These are phyloP conservation scores for Raphanus raphanistrum DNA, from an alignment of 345 rosid species.

Conservation along the genomic window DNA sequence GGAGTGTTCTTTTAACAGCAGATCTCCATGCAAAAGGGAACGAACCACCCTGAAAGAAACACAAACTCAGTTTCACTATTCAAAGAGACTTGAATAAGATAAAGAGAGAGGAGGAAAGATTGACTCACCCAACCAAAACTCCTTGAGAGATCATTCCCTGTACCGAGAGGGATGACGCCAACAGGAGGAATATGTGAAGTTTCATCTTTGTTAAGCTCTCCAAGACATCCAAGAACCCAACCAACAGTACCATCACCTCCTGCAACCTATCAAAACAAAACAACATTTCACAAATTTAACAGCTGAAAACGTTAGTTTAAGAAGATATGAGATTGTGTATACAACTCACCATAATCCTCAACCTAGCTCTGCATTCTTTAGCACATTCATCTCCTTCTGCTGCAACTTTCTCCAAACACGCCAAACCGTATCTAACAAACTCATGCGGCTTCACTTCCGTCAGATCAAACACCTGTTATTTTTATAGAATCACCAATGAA, in stretches of 20 bases:
- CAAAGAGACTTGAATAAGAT: conserved; percentile 24
- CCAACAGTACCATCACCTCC: conserved; percentile 99
- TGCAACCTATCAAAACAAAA: conserved; percentile 64
- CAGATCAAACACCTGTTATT: conserved; percentile 77
- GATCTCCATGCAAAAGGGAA: conserved; percentile 97
- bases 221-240: conserved; percentile 91
- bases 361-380: conserved; percentile 63
- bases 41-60: conserved; percentile 76
- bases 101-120: neutral
- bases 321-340: neutral
- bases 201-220: conserved; percentile 57
- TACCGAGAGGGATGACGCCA: conserved; percentile 89
- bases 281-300: conserved; percentile 8
- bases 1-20: conserved; percentile 73
- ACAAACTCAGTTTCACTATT: conserved; percentile 6
- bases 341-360: conserved; percentile 60
- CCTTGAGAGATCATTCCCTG: conserved; percentile 94
- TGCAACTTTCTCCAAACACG: conserved; percentile 71
- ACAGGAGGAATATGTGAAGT: conserved; percentile 82
- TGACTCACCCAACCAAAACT: conserved; percentile 96
- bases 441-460: conserved; percentile 79
- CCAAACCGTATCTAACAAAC: conserved; percentile 74
- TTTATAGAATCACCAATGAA: neutral
- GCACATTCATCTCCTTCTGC: conserved; percentile 76
- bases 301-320: neutral